phyloP scores from a whole-genome alignment of 208 protist genomes.

The Crithidia mellificae region DNA sequence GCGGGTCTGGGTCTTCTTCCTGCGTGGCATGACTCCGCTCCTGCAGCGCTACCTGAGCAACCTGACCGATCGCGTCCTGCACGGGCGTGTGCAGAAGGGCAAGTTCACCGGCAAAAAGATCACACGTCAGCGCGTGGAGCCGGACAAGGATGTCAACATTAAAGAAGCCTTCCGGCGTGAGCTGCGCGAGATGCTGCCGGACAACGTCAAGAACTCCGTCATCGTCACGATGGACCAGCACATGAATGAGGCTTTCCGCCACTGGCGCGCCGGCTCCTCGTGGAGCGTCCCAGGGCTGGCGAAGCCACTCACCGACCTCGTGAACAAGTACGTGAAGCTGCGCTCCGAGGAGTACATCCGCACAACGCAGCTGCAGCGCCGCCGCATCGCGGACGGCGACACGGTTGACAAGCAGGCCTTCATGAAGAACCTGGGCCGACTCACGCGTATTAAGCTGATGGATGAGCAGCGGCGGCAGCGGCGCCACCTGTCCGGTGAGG shows the following conservation, averaged over 20 bases:
- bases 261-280: conserved; percentile 99
- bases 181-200: conserved; percentile 99
- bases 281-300: conserved; percentile 99
- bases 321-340: conserved; percentile 99
- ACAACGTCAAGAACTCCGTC: conserved; percentile 96
- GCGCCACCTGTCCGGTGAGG: conserved; percentile 99
- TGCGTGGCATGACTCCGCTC: conserved; percentile 99
- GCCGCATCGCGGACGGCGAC: conserved; percentile 98
- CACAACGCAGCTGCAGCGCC: conserved; percentile 99
- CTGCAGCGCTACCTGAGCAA: conserved; percentile 99
- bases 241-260: conserved; percentile 99
- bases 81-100: conserved; percentile 95
- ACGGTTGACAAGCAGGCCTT: conserved; percentile 99
- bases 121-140: conserved; percentile 99
- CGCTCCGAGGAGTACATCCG: conserved; percentile 99
- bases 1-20: conserved; percentile 99
- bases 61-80: conserved; percentile 99
- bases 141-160: conserved; percentile 99
- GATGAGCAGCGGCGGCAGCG: conserved; percentile 99
- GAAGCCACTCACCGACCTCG: conserved; percentile 98
- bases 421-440: conserved; percentile 99
- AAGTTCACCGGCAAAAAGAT: conserved; percentile 98
- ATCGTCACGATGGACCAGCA: conserved; percentile 99
- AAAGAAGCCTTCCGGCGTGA: conserved; percentile 99
- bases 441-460: conserved; percentile 99